Evolutionary conservation across 441 rosid genomes (phyloP).

Genomic region (Rhodomyrtus psidioides): DNA sequence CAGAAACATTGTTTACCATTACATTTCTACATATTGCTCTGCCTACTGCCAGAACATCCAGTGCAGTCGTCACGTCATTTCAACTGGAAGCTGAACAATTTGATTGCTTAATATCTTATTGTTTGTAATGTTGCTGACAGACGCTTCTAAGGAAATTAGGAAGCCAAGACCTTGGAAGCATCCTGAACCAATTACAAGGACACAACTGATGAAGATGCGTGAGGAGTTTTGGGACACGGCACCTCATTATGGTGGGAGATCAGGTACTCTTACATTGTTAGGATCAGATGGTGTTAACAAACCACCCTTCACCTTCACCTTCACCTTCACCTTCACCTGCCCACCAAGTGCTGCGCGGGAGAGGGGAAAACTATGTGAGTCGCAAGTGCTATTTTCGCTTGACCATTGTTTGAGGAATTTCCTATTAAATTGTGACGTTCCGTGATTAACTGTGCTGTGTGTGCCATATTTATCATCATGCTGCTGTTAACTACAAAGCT

Average conservation of each 20-base stretch:
- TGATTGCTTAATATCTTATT: not conserved
- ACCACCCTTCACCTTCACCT: no score
- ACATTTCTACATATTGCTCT: not conserved
- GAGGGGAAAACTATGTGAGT: not conserved
- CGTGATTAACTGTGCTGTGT: no score
- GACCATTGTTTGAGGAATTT: not conserved
- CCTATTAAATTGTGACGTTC: not conserved
- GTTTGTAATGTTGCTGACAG: constrained; percentile 17
- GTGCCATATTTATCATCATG: no score
- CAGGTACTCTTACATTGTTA: constrained; percentile 34
- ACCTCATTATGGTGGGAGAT: constrained; percentile 87
- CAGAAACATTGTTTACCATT: not conserved
- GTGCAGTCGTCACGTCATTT: not conserved
- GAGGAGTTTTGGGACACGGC: constrained; percentile 98
- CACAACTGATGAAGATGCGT: constrained; percentile 69
- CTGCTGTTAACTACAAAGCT: no score
- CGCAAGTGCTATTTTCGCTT: not conserved
- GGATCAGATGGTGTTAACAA: not conserved
- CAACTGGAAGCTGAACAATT: not conserved
- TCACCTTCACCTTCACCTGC: not conserved
- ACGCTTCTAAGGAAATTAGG: constrained; percentile 51
- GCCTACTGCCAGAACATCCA: not conserved
- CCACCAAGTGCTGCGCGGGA: not conserved
- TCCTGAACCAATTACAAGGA: constrained; percentile 65
- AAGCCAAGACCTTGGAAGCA: constrained; percentile 91